phyloP scores from a whole-genome alignment of 257 asterid species.

The Solanum ahanhuiri region DNA sequence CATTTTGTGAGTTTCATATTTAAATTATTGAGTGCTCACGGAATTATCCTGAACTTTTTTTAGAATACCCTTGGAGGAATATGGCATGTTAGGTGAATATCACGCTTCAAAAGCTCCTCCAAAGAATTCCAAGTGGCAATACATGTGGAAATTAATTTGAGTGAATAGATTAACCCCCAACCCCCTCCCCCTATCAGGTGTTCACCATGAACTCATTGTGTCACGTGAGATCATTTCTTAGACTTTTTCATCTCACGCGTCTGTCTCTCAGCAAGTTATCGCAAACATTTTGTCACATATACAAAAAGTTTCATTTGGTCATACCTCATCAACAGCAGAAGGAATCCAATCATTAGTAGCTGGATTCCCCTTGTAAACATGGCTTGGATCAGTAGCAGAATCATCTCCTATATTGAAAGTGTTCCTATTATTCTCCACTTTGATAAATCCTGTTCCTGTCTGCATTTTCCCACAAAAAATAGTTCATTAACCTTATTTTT shows the following conservation, averaged over 20 bases:
- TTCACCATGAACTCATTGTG: background rate
- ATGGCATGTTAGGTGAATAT: background rate
- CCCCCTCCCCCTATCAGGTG: background rate
- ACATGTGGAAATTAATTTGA: background rate
- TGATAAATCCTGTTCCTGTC: conserved; percentile 95
- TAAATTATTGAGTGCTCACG: background rate
- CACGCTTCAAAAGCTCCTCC: background rate
- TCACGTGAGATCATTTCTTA: background rate
- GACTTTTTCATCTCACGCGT: background rate
- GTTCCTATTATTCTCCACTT: conserved; percentile 28
- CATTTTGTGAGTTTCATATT: background rate
- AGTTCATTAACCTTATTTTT: background rate
- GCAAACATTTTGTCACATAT: background rate
- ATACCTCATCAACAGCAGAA: conserved; percentile 33
- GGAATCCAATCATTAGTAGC: conserved; percentile 99
- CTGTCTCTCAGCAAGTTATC: background rate
- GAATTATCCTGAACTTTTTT: background rate
- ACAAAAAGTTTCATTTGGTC: background rate
- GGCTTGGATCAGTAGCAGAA: conserved; percentile 35
- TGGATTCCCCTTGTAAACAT: conserved; percentile 66
- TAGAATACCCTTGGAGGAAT: background rate
- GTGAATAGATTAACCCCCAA: background rate
- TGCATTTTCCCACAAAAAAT: conserved; percentile 3
- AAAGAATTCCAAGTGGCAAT: background rate
- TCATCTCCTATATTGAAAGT: conserved; percentile 41